A percentile compares a stretch with the other conserved stretches of the same genome.
Conservation (phyloP, 208 protist genomes). For the Borovskyia barvae region DNA sequence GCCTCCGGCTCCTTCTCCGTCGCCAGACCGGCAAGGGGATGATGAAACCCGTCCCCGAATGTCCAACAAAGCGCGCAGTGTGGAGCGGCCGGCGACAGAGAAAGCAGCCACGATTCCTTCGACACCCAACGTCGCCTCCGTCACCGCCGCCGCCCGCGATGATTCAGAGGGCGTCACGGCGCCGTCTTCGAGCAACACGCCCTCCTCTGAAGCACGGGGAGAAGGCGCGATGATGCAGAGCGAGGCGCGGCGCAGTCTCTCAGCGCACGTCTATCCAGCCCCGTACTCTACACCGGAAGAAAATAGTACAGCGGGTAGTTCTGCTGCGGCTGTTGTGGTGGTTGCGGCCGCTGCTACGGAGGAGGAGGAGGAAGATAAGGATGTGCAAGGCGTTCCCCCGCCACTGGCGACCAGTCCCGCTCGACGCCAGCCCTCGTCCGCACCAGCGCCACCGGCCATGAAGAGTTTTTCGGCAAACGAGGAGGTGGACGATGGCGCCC, state of each 20-base stretch:
- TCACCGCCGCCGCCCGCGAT: conserved; percentile 10
- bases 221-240: not conserved
- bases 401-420: not conserved
- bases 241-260: conserved; percentile 1
- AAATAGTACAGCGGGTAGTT: not conserved
- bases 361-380: not conserved
- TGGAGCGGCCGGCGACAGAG: conserved; percentile 9
- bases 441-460: not conserved
- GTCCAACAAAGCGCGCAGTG: not conserved
- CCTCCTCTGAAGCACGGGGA: not conserved
- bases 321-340: not conserved
- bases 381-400: conserved; percentile 4
- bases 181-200: conserved; percentile 2
- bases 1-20: conserved; percentile 28
- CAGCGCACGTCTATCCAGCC: conserved; percentile 3
- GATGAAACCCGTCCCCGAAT: not conserved
- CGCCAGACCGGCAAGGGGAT: conserved; percentile 12
- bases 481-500: conserved; percentile 8
- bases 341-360: not conserved
- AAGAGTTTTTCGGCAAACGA: not conserved
- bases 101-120: conserved; percentile 3
- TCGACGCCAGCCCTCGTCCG: not conserved
- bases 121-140: conserved; percentile 10
- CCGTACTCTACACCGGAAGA: not conserved
- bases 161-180: conserved; percentile 1